phyloP scores from a whole-genome alignment of 371 early-diverging fungal species.

The Basidiobolus meristosporus region DNA sequence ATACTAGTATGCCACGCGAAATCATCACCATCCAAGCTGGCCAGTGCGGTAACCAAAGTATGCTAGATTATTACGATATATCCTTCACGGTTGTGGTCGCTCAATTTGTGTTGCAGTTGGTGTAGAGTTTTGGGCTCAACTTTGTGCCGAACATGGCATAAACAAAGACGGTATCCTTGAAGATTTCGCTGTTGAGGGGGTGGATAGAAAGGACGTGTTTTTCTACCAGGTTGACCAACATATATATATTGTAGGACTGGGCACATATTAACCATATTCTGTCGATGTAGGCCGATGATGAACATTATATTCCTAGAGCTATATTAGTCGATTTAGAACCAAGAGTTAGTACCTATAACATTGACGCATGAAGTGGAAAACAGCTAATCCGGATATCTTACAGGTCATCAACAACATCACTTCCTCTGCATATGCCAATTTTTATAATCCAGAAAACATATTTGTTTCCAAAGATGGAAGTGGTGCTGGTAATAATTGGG shows the following conservation, averaged over 20 bases:
- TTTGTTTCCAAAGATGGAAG: slow-evolving; percentile 78
- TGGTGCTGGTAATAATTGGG: slow-evolving; percentile 96
- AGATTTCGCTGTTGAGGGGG: slow-evolving; percentile 69
- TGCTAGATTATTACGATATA: slow-evolving; percentile 1
- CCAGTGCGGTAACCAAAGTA: slow-evolving; percentile 95
- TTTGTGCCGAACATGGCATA: slow-evolving; percentile 84
- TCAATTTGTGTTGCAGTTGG: slow-evolving; percentile 35
- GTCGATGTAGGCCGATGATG: slow-evolving; percentile 62
- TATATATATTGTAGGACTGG: not conserved
- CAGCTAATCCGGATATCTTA: not conserved
- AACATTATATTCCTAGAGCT: slow-evolving; percentile 85
- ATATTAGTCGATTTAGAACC: slow-evolving; percentile 87
- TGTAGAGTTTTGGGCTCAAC: slow-evolving; percentile 80
- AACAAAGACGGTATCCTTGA: slow-evolving; percentile 64
- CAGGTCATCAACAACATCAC: slow-evolving; percentile 56
- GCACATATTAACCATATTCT: slow-evolving; percentile 2
- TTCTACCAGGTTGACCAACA: slow-evolving; percentile 75
- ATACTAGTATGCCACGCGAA: slow-evolving; percentile 48
- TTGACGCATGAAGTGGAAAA: not conserved
- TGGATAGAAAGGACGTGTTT: slow-evolving; percentile 94
- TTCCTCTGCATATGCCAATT: slow-evolving; percentile 44
- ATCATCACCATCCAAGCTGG: slow-evolving; percentile 90
- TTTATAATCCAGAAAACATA: slow-evolving; percentile 87
- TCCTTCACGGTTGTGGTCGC: not conserved
- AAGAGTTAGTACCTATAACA: slow-evolving; percentile 31